phyloP scores from a whole-genome alignment of 306 rosid genomes.

The Ochetophila trinervis region DNA sequence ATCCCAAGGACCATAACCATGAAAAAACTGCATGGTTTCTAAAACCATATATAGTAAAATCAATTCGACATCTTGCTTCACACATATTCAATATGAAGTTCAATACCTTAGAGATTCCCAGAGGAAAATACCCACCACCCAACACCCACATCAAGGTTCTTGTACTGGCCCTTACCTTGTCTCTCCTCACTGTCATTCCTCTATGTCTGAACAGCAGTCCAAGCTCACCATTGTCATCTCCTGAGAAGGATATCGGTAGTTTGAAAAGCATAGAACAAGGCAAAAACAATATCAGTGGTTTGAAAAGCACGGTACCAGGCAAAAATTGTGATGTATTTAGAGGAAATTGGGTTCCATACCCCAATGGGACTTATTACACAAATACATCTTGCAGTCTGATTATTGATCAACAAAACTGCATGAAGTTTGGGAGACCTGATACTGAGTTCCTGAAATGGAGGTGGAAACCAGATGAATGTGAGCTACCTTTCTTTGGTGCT shows the following conservation, averaged over 20 bases:
- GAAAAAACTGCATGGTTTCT: not conserved
- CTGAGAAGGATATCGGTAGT: constrained; percentile 9
- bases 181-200: constrained; percentile 30
- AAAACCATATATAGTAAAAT: not conserved
- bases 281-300: constrained; percentile 15
- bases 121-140: constrained; percentile 38
- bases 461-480: constrained; percentile 87
- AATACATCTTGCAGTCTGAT: constrained; percentile 56
- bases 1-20: not conserved
- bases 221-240: constrained; percentile 24
- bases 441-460: constrained; percentile 66
- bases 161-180: constrained; percentile 20
- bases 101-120: constrained; percentile 30
- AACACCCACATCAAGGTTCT: constrained; percentile 17
- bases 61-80: constrained; percentile 21
- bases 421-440: constrained; percentile 77
- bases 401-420: constrained; percentile 69
- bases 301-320: constrained; percentile 9
- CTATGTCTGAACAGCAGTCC: constrained; percentile 35
- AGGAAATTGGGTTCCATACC: constrained; percentile 69
- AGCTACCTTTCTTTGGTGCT: constrained; percentile 69
- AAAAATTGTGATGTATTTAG: constrained; percentile 51
- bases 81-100: constrained; percentile 43
- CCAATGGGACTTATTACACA: constrained; percentile 54
- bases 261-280: constrained; percentile 25